These are phyloP conservation scores for Rutstroemia sydowiana DNA, from an alignment of 2,329 filamentous ascomycete genomes.

Conservation along the genomic window DNA sequence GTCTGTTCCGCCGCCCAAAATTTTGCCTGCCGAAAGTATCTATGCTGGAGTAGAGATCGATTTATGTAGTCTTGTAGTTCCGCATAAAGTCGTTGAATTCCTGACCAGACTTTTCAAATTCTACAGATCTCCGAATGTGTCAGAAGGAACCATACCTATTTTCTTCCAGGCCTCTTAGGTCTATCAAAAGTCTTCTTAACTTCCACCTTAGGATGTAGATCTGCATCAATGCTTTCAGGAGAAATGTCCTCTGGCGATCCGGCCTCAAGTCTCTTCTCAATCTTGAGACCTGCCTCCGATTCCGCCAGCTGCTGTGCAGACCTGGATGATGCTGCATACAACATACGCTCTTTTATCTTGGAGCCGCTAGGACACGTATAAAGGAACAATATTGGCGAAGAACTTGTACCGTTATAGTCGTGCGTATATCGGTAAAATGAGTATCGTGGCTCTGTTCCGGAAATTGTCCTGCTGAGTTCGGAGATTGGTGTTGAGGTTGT, in stretches of 20 bases:
- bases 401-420: constrained; percentile 43
- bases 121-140: too few relatives aligned
- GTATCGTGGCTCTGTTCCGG: constrained; percentile 63
- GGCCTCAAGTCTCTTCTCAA: constrained; percentile 65
- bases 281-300: constrained; percentile 53
- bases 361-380: constrained; percentile 72
- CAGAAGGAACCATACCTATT: constrained; percentile 13
- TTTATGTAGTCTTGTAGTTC: too few relatives aligned
- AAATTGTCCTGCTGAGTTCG: constrained; percentile 54
- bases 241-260: constrained; percentile 64
- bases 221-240: constrained; percentile 54
- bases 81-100: too few relatives aligned
- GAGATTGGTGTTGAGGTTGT: constrained; percentile 45
- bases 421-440: constrained; percentile 67
- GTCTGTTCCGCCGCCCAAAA: too few relatives aligned
- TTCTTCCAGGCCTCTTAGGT: constrained; percentile 66
- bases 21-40: too few relatives aligned
- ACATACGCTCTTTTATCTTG: constrained; percentile 75
- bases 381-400: constrained; percentile 65
- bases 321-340: constrained; percentile 68
- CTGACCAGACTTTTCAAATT: too few relatives aligned
- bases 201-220: constrained; percentile 61
- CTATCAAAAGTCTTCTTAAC: constrained; percentile 64
- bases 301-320: constrained; percentile 61
- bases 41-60: too few relatives aligned